phyloP scores from a whole-genome alignment of 352 stramenopile genomes.

The Phytopythium helicoides region DNA sequence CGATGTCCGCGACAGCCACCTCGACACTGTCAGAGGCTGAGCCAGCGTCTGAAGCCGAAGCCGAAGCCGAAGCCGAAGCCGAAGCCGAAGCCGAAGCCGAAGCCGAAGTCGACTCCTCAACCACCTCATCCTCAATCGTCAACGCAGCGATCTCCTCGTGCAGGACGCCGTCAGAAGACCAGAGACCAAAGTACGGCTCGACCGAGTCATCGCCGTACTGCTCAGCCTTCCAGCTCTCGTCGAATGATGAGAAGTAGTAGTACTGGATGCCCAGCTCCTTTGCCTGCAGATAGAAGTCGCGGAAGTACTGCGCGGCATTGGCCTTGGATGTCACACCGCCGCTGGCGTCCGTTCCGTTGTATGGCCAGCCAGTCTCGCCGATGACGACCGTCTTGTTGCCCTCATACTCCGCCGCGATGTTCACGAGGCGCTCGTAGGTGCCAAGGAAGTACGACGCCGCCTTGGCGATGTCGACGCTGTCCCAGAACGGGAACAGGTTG shows the following conservation, averaged over 20 bases:
- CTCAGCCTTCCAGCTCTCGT: slow-evolving; percentile 58
- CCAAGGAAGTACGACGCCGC: slow-evolving; percentile 39
- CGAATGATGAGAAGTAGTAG: slow-evolving; percentile 74
- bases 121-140: slow-evolving; percentile 33
- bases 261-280: slow-evolving; percentile 45
- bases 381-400: slow-evolving; percentile 63
- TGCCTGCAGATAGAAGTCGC: slow-evolving; percentile 58
- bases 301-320: slow-evolving; percentile 51
- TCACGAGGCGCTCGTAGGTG: slow-evolving; percentile 41
- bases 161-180: slow-evolving; percentile 36
- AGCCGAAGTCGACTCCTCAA: slow-evolving; percentile 10
- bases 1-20: no score
- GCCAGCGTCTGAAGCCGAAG: no score
- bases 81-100: slow-evolving; percentile 26
- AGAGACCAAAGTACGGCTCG: slow-evolving; percentile 72
- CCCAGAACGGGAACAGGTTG: slow-evolving; percentile 78
- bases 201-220: slow-evolving; percentile 49
- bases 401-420: slow-evolving; percentile 25
- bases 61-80: slow-evolving; percentile 36
- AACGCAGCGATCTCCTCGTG: slow-evolving; percentile 47
- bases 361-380: slow-evolving; percentile 64
- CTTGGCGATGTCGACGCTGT: slow-evolving; percentile 31
- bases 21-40: no score
- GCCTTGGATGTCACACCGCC: slow-evolving; percentile 26
- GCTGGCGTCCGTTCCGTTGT: slow-evolving; percentile 21